These are phyloP conservation scores for Xylariales sp. DNA, from an alignment of 2,329 filamentous ascomycete species.

Conservation along the genomic window DNA sequence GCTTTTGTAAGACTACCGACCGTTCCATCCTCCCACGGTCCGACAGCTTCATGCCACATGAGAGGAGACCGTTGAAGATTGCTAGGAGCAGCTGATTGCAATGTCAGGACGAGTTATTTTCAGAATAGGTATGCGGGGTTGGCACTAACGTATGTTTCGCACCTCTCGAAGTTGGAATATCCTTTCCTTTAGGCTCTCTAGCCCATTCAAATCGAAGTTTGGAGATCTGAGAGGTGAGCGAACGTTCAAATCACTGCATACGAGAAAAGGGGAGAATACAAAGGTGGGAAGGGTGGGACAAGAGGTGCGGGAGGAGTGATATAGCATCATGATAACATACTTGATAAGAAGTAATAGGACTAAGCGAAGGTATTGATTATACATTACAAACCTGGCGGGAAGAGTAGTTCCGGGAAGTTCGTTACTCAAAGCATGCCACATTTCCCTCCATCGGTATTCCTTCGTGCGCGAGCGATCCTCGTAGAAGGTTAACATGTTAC, in stretches of 20 bases:
- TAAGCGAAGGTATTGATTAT: constrained; percentile 48
- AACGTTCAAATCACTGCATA: constrained; percentile 13
- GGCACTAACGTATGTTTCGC: constrained; percentile 48
- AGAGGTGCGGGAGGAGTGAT: too few species aligned
- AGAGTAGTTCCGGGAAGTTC: constrained; percentile 48
- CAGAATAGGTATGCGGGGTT: too few species aligned
- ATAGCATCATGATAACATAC: too few species aligned
- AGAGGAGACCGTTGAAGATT: constrained; percentile 19
- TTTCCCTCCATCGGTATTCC: constrained; percentile 51
- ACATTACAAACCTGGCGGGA: constrained; percentile 49
- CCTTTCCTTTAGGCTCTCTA: constrained; percentile 44
- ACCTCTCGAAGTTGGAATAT: constrained; percentile 48
- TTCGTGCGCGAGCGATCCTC: constrained; percentile 43
- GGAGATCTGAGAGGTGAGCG: constrained; percentile 40
- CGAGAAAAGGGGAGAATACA: too few species aligned
- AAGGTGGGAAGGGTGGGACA: too few species aligned
- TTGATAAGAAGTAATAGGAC: constrained; percentile 44
- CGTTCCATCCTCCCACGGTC: constrained; percentile 22
- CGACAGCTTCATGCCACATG: constrained; percentile 18
- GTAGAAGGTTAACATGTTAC: constrained; percentile 48
- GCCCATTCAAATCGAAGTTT: constrained; percentile 50
- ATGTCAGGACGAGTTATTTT: too few species aligned
- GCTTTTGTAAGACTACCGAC: constrained; percentile 10
- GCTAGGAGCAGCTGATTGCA: constrained; percentile 18
- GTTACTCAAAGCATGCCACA: constrained; percentile 52